Conservation (phyloP, 179 eudicot genomes). For the Sideroxylon spinosum region DNA sequence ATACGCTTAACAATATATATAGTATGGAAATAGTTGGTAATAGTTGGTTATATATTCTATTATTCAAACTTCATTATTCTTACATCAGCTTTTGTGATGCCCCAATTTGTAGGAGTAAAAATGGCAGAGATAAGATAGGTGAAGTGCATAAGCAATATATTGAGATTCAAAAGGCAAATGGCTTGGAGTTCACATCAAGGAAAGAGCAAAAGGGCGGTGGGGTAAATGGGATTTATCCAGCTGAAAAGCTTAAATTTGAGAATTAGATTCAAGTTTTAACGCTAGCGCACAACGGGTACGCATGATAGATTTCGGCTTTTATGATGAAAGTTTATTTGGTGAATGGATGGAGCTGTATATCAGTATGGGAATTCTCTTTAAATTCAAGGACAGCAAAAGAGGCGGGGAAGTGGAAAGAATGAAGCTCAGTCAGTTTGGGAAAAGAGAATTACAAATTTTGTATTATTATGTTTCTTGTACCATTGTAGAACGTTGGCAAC, state of each 20-base stretch:
- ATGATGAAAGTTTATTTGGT: neutral
- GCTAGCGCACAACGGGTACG: no score
- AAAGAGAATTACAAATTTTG: no score
- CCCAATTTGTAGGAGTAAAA: conserved; percentile 27
- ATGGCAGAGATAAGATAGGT: conserved; percentile 23
- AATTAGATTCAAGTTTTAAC: conserved; percentile 22
- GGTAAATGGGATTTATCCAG: conserved; percentile 49
- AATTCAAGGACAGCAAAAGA: no score
- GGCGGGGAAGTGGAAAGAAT: no score
- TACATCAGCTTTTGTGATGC: no score
- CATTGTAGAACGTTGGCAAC: neutral
- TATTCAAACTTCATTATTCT: neutral
- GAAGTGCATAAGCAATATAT: conserved; percentile 10
- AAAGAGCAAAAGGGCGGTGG: conserved; percentile 28
- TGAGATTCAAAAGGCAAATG: conserved; percentile 19
- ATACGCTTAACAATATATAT: no score
- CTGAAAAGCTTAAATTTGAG: conserved; percentile 46
- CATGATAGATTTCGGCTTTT: neutral
- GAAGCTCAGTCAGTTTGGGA: no score
- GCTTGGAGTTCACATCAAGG: conserved; percentile 20
- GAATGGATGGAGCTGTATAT: no score
- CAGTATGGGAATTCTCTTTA: no score
- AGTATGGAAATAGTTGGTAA: no score
- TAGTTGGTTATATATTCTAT: no score
- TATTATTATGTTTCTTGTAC: neutral